Percentiles rank a stretch among this genome's conserved stretches.
These are phyloP conservation scores for Penicillium waksmanii DNA, from an alignment of 495 filamentous ascomycete genomes.

Conservation along the genomic window DNA sequence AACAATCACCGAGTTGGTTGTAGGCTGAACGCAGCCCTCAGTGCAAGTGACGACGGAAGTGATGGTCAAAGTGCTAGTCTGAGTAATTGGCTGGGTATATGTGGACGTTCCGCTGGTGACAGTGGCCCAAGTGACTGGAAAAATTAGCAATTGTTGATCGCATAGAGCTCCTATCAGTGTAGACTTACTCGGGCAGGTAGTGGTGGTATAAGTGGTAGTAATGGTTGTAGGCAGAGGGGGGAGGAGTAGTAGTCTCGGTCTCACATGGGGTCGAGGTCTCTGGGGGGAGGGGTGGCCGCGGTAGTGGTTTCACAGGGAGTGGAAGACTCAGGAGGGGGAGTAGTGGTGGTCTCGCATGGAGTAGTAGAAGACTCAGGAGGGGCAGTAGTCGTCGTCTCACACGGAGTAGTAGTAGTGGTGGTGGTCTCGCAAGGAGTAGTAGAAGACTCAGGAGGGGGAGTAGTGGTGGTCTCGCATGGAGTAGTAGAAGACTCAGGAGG, in stretches of 20 bases:
- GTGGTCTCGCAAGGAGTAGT: slow-evolving; percentile 18
- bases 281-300: slow-evolving; percentile 1
- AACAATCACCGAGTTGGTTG: slow-evolving; percentile 4
- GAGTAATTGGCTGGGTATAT: slow-evolving; percentile 31
- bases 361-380: slow-evolving; percentile 6
- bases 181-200: slow-evolving; percentile 31
- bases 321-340: slow-evolving; percentile 1
- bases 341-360: slow-evolving; percentile 14
- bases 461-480: slow-evolving; percentile 11
- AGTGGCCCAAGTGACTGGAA: slow-evolving; percentile 28
- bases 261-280: slow-evolving; percentile 5
- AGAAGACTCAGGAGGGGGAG: slow-evolving; percentile 2
- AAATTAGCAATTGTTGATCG: slow-evolving; percentile 13
- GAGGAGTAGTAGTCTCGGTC: slow-evolving; percentile 8
- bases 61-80: slow-evolving; percentile 29
- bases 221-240: slow-evolving; percentile 19
- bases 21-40: slow-evolving; percentile 22
- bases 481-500: neutral
- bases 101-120: slow-evolving; percentile 30
- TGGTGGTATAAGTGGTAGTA: slow-evolving; percentile 27
- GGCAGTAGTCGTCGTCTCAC: slow-evolving; percentile 10
- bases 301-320: slow-evolving; percentile 18
- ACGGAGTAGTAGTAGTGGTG: slow-evolving; percentile 15
- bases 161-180: neutral
- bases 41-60: slow-evolving; percentile 30